Evolutionary conservation across 2,329 filamentous ascomycete genomes (phyloP), one percentile per base, ranked within the genome.

Genomic region (Trichoderma gracile): DNA sequence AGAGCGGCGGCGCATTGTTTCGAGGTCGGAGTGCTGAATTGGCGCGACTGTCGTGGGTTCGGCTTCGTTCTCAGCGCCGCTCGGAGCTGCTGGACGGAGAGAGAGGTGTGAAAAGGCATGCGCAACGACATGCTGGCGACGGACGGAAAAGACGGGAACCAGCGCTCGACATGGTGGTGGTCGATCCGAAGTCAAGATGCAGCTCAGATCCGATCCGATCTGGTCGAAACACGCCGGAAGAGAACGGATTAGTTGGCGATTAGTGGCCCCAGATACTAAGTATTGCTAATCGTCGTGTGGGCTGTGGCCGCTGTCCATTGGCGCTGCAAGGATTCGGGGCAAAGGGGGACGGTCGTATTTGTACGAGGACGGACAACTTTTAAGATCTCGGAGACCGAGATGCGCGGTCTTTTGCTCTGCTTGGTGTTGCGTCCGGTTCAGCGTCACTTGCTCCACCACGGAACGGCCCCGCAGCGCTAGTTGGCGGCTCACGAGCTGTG

Each of bases 321-420:
- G 38, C 27, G 33, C 33, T 38, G 33, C 33, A 38, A 38, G 33
- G 12, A 14, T 14, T 1, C 33, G 12, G 12, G 33, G 12, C 33
- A 38, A 38, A n/a, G n/a, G n/a, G n/a, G n/a, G n/a, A n/a, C n/a
- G 33, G 33, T 19, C 12, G 23, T 49, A 40, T 33, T 9, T 33
- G 43, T 30, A 19, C 8, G 3, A 14, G 53, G 10, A 25, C 14
- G 19, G 27, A 45, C n/a, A 33, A 40, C 1, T 43, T n/a, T 25
- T 25, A 8, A 49, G 17, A 33, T 50, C 64, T 65, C 64, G 64
- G 64, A 65, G 53, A 65, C 64, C 64, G 64, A 65, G 59, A 25
- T 59, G 55, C 54, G 58, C 54, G 59, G 59, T n/a, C 49, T 59
- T 46, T 59, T 59, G 56, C 8, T 49, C 27, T 49, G 14, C 57